Base-by-base conservation (phyloP, 768 basidiomycete species). In the Tulasnella sp. region DNA sequence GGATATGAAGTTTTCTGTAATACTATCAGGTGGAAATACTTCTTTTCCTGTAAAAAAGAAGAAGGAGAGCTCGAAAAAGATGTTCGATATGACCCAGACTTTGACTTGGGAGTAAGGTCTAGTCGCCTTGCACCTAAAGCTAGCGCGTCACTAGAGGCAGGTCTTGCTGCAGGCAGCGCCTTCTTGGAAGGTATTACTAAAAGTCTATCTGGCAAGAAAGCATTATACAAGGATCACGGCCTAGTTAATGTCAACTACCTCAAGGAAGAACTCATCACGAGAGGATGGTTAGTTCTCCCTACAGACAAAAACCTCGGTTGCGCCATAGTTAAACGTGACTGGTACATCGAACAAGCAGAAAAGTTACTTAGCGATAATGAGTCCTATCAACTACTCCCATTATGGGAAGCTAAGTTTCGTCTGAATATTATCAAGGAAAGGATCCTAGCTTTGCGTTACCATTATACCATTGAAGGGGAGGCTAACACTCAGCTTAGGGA, bases 231-330 rank as follows among this genome's bases (percentile, higher is more conserved):
- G 14, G 67, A 68, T 42, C 35, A 37, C 14, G 67, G 36, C 9
- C 37, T 42, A n/a, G 40, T 68, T 2, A 14, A 40, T 16, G 1
- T 68, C 5, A 39, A 3, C 19, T 14, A 39, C 6, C 67, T 68
- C 2, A 17, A 44, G n/a, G 14, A 42, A 19, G 16, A 16, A 19
- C 12, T 68, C 26, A 19, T 3, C 2, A 1, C 2, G 8, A 44
- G 22, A 11, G 39, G 39, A 12, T 42, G 29, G 37, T 2, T 68
- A n/a, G 37, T 68, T 14, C 67, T 68, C 1, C 67, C 67, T 32
- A 68, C 67, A 14, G 67, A 68, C 32, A 68, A 68, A 68, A 68
- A 68, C 42, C 17, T 68, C 6, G 67, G 67, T 2, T 39, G 34
- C 9, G 12, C 9, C n/a, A 9, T 68, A 4, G 37, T 68, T 8